These are phyloP conservation scores for Mycena chlorophos DNA, from an alignment of 768 basidiomycete genomes.

Conservation along the genomic window DNA sequence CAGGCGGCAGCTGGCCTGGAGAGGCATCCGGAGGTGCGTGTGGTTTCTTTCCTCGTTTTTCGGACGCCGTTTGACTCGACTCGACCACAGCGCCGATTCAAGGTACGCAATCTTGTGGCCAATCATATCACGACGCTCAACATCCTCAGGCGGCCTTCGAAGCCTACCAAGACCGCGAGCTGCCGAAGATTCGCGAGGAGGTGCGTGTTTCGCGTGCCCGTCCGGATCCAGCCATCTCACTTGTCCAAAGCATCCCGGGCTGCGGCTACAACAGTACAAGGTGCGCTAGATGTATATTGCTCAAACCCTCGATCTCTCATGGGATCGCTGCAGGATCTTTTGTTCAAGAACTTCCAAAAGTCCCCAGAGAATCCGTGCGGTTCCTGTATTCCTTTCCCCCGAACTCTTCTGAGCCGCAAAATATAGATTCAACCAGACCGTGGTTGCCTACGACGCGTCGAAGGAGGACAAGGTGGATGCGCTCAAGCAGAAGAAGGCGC, in stretches of 20 bases:
- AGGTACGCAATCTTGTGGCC: slow-evolving; percentile 45
- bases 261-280: slow-evolving; percentile 89
- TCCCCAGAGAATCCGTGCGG: slow-evolving; percentile 88
- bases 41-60: slow-evolving; percentile 2
- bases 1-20: slow-evolving; percentile 85
- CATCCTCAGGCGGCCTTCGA: slow-evolving; percentile 73
- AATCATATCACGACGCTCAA: no score
- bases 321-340: slow-evolving; percentile 60
- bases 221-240: slow-evolving; percentile 8
- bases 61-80: background rate
- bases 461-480: slow-evolving; percentile 85
- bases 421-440: slow-evolving; percentile 78
- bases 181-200: slow-evolving; percentile 76
- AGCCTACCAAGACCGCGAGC: slow-evolving; percentile 83
- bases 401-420: background rate
- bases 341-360: slow-evolving; percentile 96
- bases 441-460: slow-evolving; percentile 77
- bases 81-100: slow-evolving; percentile 78
- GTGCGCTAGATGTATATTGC: slow-evolving; percentile 35
- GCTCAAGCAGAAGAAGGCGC: slow-evolving; percentile 64
- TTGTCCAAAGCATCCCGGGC: slow-evolving; percentile 71
- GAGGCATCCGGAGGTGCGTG: slow-evolving; percentile 84
- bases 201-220: slow-evolving; percentile 38
- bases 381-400: background rate
- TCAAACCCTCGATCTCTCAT: slow-evolving; percentile 1